Percentiles rank a stretch among this genome's conserved stretches.
phyloP scores from a whole-genome alignment of 1,139 yeast genomes.

The Kluyveromyces sp. region DNA sequence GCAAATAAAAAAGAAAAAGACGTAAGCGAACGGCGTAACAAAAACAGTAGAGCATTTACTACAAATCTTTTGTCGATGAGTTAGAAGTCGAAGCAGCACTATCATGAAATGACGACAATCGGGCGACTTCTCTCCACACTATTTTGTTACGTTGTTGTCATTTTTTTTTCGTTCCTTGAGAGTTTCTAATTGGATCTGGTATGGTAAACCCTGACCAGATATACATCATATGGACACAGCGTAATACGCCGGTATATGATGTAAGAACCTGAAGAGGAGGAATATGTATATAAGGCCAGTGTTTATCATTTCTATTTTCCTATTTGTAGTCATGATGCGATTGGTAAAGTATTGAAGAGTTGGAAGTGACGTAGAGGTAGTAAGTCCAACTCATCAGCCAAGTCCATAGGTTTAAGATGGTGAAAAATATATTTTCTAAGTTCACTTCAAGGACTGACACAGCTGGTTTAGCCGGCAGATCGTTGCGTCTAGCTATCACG shows the following conservation, averaged over 20 bases:
- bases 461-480: constrained; percentile 34
- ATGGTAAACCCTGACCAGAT: neutral
- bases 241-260: neutral
- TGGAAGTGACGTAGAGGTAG: neutral
- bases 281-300: neutral
- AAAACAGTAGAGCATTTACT: too few species aligned
- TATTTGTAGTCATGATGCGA: too few species aligned
- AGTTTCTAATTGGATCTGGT: neutral
- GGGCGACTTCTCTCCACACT: neutral
- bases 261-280: neutral
- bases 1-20: neutral
- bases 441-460: constrained; percentile 19
- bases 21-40: neutral
- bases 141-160: neutral
- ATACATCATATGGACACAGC: neutral
- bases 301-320: too few species aligned
- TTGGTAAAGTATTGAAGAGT: neutral
- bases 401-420: neutral
- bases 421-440: neutral
- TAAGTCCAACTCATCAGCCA: neutral
- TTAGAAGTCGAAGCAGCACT: neutral
- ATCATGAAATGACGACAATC: neutral
- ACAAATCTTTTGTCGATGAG: too few species aligned
- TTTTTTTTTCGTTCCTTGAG: neutral
- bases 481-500: constrained; percentile 43